A percentile compares a stretch with the other conserved stretches of the same genome.
phyloP scores from a whole-genome alignment of 2,329 filamentous ascomycete genomes.

The Fusarium torreyae region DNA sequence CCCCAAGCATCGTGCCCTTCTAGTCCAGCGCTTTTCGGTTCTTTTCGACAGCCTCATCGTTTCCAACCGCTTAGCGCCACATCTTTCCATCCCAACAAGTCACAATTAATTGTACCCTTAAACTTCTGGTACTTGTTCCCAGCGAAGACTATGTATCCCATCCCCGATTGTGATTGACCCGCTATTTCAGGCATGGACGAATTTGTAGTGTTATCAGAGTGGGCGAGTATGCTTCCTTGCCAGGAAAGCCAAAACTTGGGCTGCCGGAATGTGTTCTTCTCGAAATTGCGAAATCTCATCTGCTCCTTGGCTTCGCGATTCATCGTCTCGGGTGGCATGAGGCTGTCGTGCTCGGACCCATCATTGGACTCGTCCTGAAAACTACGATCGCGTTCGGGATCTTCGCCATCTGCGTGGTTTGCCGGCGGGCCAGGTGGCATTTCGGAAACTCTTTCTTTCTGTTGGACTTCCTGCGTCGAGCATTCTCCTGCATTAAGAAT shows the following conservation, averaged over 20 bases:
- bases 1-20: no score
- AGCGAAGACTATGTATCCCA: slow-evolving; percentile 25
- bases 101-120: slow-evolving; percentile 11
- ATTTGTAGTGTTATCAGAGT: rapidly evolving
- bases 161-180: neutral
- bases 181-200: rapidly evolving
- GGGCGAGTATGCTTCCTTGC: slow-evolving; percentile 4
- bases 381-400: neutral
- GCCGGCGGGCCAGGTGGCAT: neutral
- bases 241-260: slow-evolving; percentile 35
- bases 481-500: neutral
- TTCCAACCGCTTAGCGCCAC: slow-evolving; percentile 9
- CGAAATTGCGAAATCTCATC: slow-evolving; percentile 12
- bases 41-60: neutral
- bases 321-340: neutral
- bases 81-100: slow-evolving; percentile 5
- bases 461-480: neutral
- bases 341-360: neutral
- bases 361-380: neutral
- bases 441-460: no score
- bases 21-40: no score
- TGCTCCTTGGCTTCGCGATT: neutral
- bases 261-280: slow-evolving; percentile 33
- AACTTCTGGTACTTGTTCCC: slow-evolving; percentile 22
- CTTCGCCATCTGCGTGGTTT: neutral